These are phyloP conservation scores for Viola odorata DNA, from an alignment of 345 rosid genomes.

Conservation along the genomic window DNA sequence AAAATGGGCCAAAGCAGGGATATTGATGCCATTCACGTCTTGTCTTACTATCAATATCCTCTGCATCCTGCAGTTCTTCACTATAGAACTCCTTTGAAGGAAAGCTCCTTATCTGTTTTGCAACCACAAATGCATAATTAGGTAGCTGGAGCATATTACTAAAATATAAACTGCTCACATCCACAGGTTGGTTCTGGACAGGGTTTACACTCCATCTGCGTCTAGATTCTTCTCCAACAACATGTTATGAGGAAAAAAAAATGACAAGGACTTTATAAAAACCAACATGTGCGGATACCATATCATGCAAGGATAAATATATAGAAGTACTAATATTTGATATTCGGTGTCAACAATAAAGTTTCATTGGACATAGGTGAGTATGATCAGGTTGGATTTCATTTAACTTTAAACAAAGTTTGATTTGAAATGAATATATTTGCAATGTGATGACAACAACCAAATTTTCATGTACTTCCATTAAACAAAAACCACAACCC, in stretches of 20 bases:
- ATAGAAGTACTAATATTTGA: too few species aligned
- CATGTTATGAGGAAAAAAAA: not conserved
- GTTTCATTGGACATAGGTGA: too few species aligned
- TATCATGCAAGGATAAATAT: too few species aligned
- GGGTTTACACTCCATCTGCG: not conserved
- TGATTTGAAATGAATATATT: too few species aligned
- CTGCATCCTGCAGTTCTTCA: conserved; percentile 76
- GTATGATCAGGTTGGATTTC: too few species aligned
- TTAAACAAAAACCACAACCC: too few species aligned
- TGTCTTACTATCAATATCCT: conserved; percentile 58
- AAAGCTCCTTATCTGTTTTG: conserved; percentile 71
- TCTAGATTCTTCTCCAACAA: not conserved
- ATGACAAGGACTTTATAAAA: not conserved
- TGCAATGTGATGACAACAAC: too few species aligned
- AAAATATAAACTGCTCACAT: not conserved
- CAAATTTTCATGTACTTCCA: too few species aligned
- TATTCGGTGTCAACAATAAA: too few species aligned
- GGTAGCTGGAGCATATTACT: not conserved
- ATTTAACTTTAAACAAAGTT: too few species aligned
- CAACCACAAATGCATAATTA: not conserved
- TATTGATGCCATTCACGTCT: conserved; percentile 73
- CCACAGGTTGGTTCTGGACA: not conserved
- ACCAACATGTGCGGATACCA: not conserved
- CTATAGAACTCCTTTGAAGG: conserved; percentile 84
- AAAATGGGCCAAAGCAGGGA: conserved; percentile 86